Evolutionary conservation across 148 eudicot species (phyloP).

Genomic region (Linanthus parryae): DNA sequence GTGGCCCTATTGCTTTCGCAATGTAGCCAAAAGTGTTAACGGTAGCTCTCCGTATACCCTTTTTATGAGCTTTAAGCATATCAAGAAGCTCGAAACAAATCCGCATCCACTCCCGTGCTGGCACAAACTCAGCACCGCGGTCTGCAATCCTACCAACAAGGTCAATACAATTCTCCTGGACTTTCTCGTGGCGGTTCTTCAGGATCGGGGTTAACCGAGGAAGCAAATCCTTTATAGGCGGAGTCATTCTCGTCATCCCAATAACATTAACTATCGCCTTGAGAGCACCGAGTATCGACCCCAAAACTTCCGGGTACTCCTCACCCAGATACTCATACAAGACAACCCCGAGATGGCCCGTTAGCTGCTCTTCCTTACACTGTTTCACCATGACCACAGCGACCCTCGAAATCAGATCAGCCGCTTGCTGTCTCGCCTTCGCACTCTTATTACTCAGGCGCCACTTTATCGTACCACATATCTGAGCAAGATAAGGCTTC

Average conservation of each 20-base stretch:
- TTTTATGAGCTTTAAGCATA: conserved; percentile 95
- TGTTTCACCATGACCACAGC: conserved; percentile 97
- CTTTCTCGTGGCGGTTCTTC: conserved; percentile 92
- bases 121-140: conserved; percentile 90
- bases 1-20: conserved; percentile 93
- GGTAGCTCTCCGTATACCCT: conserved; percentile 85
- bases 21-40: conserved; percentile 94
- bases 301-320: conserved; percentile 90
- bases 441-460: conserved; percentile 94
- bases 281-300: conserved; percentile 87
- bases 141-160: conserved; percentile 93
- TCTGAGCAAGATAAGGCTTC: conserved; percentile 90
- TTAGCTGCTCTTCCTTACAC: conserved; percentile 89
- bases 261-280: conserved; percentile 90
- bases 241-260: conserved; percentile 96
- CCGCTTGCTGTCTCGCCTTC: conserved; percentile 91
- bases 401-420: conserved; percentile 82
- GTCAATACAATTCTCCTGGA: conserved; percentile 91
- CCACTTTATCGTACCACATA: conserved; percentile 97
- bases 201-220: conserved; percentile 80
- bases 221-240: conserved; percentile 86
- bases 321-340: conserved; percentile 90
- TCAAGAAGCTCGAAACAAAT: conserved; percentile 92
- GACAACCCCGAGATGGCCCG: conserved; percentile 96
- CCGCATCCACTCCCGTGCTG: conserved; percentile 95